These are phyloP conservation scores for Hypholoma fasciculare DNA, from an alignment of 768 basidiomycete species.

Conservation along the genomic window DNA sequence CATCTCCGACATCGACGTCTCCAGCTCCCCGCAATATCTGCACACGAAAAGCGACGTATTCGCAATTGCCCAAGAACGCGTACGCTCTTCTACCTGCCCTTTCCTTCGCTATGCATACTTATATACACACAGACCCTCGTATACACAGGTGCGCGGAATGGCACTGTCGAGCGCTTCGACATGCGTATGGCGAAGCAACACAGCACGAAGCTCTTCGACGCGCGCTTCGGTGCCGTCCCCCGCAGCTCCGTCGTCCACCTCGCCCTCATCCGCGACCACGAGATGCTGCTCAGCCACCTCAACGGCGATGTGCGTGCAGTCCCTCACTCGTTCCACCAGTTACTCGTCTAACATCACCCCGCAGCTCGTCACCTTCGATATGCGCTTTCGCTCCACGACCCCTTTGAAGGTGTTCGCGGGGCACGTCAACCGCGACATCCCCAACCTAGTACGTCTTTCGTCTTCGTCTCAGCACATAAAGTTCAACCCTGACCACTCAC, in stretches of 20 bases:
- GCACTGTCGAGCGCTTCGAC: constrained; percentile 59
- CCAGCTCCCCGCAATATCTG: constrained; percentile 36
- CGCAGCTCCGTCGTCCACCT: constrained; percentile 56
- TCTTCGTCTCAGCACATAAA: background rate
- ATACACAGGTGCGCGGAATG: constrained; percentile 63
- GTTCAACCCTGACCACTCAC: background rate
- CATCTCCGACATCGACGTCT: constrained; percentile 48
- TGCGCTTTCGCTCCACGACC: constrained; percentile 46
- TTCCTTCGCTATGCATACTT: background rate
- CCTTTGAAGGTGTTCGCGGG: constrained; percentile 54
- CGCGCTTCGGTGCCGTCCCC: constrained; percentile 27
- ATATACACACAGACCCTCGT: constrained; percentile 39
- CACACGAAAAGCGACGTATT: constrained; percentile 66
- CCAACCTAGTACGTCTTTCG: constrained; percentile 46
- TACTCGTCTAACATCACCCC: background rate
- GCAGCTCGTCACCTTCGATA: constrained; percentile 63
- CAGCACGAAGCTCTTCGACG: constrained; percentile 40
- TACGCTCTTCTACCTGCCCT: constrained; percentile 22
- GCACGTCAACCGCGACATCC: constrained; percentile 56
- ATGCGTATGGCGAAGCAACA: constrained; percentile 39
- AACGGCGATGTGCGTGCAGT: constrained; percentile 53
- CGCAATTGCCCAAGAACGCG: constrained; percentile 52
- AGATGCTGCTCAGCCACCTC: constrained; percentile 58
- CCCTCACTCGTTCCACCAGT: background rate
- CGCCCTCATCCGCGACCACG: constrained; percentile 45